Evolutionary conservation across 2,329 filamentous ascomycete genomes (phyloP).

Genomic region (Neofusicoccum parvum): DNA sequence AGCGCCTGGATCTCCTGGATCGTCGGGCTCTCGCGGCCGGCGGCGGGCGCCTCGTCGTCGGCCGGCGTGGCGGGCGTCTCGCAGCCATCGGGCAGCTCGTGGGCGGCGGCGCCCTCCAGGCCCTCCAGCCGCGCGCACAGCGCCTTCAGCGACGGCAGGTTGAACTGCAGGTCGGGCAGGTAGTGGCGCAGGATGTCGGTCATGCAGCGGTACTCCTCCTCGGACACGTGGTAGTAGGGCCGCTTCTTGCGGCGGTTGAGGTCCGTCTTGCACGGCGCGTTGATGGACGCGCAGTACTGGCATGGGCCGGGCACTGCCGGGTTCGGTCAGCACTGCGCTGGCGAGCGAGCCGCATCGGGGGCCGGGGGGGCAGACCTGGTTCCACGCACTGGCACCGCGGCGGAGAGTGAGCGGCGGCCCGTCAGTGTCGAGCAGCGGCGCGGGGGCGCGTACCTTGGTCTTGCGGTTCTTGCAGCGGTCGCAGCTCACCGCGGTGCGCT

Average conservation of each 20-base stretch:
- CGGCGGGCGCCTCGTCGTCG: constrained; percentile 6
- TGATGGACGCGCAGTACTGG: constrained; percentile 41
- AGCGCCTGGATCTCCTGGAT: constrained; percentile 36
- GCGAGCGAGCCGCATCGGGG: constrained; percentile 3
- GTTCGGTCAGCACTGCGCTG: constrained; percentile 16
- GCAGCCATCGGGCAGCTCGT: not conserved
- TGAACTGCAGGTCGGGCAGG: constrained; percentile 40
- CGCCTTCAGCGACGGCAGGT: constrained; percentile 35
- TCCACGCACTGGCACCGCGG: constrained; percentile 39
- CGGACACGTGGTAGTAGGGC: constrained; percentile 43
- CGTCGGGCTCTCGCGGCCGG: constrained; percentile 21
- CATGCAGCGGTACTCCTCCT: constrained; percentile 42
- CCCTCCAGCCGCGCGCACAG: constrained; percentile 23
- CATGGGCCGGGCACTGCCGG: constrained; percentile 40
- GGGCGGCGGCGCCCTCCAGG: not conserved
- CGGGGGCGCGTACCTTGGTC: constrained; percentile 33
- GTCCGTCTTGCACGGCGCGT: constrained; percentile 38
- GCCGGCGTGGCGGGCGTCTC: constrained; percentile 26
- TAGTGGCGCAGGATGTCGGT: constrained; percentile 41
- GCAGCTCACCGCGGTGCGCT: constrained; percentile 29
- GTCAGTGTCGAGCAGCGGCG: not conserved
- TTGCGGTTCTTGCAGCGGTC: constrained; percentile 42
- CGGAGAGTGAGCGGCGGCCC: constrained; percentile 30
- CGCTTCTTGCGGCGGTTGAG: constrained; percentile 37
- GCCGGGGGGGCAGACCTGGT: constrained; percentile 33